A percentile compares a stretch with the other conserved stretches of the same genome.
phyloP scores from a whole-genome alignment of 2,329 filamentous ascomycete genomes.

The Apiospora koreana region DNA sequence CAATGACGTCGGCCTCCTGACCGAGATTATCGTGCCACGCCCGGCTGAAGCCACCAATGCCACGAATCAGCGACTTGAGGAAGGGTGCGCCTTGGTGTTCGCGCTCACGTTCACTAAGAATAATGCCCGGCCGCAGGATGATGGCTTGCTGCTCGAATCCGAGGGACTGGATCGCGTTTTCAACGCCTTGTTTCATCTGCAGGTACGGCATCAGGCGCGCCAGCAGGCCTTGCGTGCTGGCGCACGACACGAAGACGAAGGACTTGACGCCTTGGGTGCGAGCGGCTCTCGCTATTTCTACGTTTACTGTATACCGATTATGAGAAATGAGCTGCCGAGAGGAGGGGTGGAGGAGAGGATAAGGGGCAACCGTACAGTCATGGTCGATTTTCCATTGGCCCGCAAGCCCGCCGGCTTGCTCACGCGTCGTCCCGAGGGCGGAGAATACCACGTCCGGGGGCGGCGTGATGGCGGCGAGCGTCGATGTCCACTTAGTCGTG shows the following conservation, averaged over 20 bases:
- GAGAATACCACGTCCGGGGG: slow-evolving; percentile 70
- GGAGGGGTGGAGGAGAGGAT: too few species aligned
- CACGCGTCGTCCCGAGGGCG: slow-evolving; percentile 77
- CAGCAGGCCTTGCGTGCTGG: slow-evolving; percentile 45
- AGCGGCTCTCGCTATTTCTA: slow-evolving; percentile 75
- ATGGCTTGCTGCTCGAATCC: slow-evolving; percentile 78
- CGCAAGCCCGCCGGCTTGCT: slow-evolving; percentile 71
- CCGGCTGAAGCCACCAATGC: slow-evolving; percentile 54
- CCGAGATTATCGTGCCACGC: slow-evolving; percentile 66
- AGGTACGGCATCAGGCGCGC: slow-evolving; percentile 41
- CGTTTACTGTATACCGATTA: slow-evolving; percentile 70
- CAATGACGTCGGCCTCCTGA: slow-evolving; percentile 76
- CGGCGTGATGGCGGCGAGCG: slow-evolving; percentile 57
- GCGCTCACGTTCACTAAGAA: slow-evolving; percentile 69
- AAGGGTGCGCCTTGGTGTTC: slow-evolving; percentile 59
- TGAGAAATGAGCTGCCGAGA: too few species aligned
- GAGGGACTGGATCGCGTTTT: slow-evolving; percentile 71
- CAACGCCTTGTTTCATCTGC: slow-evolving; percentile 84
- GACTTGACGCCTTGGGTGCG: slow-evolving; percentile 70
- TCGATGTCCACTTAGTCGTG: slow-evolving; percentile 65
- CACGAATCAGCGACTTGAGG: slow-evolving; percentile 55
- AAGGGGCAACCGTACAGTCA: slow-evolving; percentile 46
- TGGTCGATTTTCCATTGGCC: slow-evolving; percentile 87
- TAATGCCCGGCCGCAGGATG: slow-evolving; percentile 72
- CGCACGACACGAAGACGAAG: slow-evolving; percentile 75